Conservation (phyloP, 345 rosid species). For the Passiflora organensis region DNA sequence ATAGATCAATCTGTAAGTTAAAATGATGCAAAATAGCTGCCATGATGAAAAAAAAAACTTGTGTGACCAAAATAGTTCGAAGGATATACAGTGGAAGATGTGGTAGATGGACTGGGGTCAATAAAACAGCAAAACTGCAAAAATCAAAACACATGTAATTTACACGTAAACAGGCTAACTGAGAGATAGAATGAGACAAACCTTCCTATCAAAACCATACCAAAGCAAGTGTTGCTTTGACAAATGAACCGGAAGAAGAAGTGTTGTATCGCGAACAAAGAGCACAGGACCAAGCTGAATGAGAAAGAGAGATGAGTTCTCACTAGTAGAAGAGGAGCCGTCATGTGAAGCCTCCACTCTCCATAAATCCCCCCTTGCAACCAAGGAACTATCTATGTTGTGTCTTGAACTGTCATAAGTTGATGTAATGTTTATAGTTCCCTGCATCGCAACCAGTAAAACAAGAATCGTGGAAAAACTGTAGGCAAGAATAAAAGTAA, state of each 20-base stretch:
- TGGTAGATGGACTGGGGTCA: no score
- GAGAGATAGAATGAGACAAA: slow-evolving; percentile 24
- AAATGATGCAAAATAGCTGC: no score
- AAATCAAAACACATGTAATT: background rate
- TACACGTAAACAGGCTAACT: background rate
- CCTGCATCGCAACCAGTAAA: slow-evolving; percentile 31
- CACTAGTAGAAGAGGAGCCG: slow-evolving; percentile 56
- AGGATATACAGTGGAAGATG: no score
- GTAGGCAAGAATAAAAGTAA: background rate
- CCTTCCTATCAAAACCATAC: slow-evolving; percentile 98
- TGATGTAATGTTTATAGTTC: slow-evolving; percentile 61
- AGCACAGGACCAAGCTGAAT: slow-evolving; percentile 92
- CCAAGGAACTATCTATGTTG: slow-evolving; percentile 66
- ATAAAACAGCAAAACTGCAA: no score
- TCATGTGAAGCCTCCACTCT: slow-evolving; percentile 79
- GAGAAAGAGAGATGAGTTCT: slow-evolving; percentile 76
- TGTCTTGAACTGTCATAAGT: slow-evolving; percentile 72
- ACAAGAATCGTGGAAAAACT: background rate
- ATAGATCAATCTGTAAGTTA: no score
- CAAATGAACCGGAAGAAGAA: slow-evolving; percentile 83
- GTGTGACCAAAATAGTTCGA: no score
- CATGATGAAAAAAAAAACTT: no score
- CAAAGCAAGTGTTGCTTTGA: slow-evolving; percentile 97
- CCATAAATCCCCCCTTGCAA: slow-evolving; percentile 96
- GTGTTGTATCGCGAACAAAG: slow-evolving; percentile 79